phyloP scores from a whole-genome alignment of 495 filamentous ascomycete genomes.

The Penicillium lagena region DNA sequence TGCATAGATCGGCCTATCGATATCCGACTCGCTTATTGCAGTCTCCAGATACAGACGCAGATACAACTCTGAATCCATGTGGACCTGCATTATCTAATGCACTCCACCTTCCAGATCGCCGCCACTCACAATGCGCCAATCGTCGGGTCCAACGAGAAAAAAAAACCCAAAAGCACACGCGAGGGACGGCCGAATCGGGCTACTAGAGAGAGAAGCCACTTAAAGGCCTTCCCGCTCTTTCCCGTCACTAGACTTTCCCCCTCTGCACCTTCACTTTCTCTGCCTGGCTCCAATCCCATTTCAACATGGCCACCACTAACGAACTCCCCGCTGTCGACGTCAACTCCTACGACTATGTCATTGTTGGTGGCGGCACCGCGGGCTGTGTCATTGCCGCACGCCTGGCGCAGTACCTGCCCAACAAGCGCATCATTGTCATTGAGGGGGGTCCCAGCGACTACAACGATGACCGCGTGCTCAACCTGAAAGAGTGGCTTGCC shows the following conservation, averaged over 20 bases:
- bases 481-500: constrained; percentile 73
- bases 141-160: constrained; percentile 3
- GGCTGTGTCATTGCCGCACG: constrained; percentile 78
- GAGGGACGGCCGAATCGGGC: neutral
- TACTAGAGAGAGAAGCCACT: neutral
- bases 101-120: constrained; percentile 3
- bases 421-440: constrained; percentile 58
- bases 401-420: constrained; percentile 58
- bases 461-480: constrained; percentile 62
- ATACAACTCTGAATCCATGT: no score
- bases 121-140: constrained; percentile 5
- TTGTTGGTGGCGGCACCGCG: constrained; percentile 82
- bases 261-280: neutral
- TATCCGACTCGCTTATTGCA: no score
- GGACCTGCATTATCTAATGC: neutral
- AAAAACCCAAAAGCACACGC: neutral
- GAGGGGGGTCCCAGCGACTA: constrained; percentile 59
- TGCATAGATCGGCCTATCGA: no score
- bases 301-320: constrained; percentile 53
- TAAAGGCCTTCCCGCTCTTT: no score
- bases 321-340: constrained; percentile 51
- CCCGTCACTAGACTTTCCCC: neutral
- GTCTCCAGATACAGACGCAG: no score
- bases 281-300: constrained; percentile 1
- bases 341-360: constrained; percentile 75